A percentile compares a stretch with the other conserved stretches of the same genome.
Evolutionary conservation across 1,284 basidiomycete genomes (phyloP).

Genomic region (Cystobasidium sp.): DNA sequence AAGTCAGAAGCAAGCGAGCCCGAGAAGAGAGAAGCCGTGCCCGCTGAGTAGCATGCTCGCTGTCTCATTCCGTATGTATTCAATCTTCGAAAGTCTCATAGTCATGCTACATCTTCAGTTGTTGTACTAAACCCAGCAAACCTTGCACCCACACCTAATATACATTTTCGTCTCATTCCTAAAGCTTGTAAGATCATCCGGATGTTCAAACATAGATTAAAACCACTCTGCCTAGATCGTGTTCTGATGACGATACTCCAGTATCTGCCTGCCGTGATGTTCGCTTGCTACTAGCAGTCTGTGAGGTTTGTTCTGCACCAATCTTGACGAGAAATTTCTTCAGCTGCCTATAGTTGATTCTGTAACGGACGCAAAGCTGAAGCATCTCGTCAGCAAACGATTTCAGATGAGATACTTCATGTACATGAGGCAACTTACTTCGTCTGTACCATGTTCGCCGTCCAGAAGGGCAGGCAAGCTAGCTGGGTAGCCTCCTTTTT

Average conservation of each 20-base stretch:
- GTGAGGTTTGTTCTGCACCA: neutral
- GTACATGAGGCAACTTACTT: conserved; percentile 40
- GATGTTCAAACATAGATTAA: conserved; percentile 37
- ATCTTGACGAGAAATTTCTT: conserved; percentile 29
- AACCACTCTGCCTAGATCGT: conserved; percentile 29
- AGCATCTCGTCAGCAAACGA: neutral
- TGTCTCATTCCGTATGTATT: neutral
- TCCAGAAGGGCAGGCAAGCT: conserved; percentile 48
- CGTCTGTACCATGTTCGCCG: conserved; percentile 51
- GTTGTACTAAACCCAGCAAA: conserved; percentile 1
- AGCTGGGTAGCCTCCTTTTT: conserved; percentile 45
- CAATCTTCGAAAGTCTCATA: neutral
- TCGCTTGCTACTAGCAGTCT: neutral
- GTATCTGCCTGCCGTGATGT: neutral
- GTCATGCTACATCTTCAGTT: conserved; percentile 13
- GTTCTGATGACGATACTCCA: conserved; percentile 11
- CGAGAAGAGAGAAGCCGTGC: neutral
- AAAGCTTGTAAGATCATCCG: neutral
- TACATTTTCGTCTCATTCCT: neutral
- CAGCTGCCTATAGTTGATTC: conserved; percentile 29
- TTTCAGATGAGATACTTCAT: neutral
- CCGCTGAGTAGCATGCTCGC: neutral
- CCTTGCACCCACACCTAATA: neutral
- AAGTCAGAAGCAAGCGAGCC: neutral
- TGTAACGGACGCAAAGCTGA: conserved; percentile 43